phyloP scores from a whole-genome alignment of 2,329 filamentous ascomycete genomes.

The Ophiocordyceps unilateralis region DNA sequence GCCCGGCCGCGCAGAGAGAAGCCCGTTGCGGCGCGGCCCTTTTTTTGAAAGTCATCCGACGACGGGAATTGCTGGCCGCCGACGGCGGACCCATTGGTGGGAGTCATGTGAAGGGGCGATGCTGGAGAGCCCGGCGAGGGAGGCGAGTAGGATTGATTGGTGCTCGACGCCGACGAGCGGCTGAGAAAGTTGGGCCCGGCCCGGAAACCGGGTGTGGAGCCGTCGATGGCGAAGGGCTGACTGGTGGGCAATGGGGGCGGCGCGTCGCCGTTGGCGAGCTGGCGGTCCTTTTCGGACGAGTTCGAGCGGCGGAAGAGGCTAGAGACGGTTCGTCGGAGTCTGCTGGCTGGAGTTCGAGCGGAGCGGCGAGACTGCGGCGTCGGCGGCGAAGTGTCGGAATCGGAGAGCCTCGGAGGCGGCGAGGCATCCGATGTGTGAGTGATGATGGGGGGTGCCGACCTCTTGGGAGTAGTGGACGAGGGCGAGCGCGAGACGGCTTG shows the following conservation, averaged over 20 bases:
- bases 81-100: constrained; percentile 8
- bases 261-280: constrained; percentile 7
- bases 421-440: background rate
- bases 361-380: constrained; percentile 20
- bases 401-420: constrained; percentile 7
- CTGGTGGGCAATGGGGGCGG: background rate
- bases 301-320: constrained; percentile 28
- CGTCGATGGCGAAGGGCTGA: background rate
- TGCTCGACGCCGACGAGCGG: background rate
- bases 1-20: constrained; percentile 28
- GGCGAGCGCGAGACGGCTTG: constrained; percentile 5
- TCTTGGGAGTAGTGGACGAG: constrained; percentile 1
- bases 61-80: constrained; percentile 19
- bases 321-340: constrained; percentile 32
- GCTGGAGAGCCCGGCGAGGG: constrained; percentile 23
- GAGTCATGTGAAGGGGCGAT: constrained; percentile 25
- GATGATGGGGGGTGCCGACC: background rate
- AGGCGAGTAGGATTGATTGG: constrained; percentile 27
- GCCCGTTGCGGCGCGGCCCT: constrained; percentile 33
- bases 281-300: constrained; percentile 13
- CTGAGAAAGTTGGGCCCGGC: no score
- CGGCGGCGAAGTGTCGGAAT: constrained; percentile 9
- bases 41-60: constrained; percentile 29
- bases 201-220: no score
- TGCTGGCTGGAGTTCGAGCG: constrained; percentile 24